Percentiles rank a stretch among this genome's conserved stretches.
Evolutionary conservation across 2,329 filamentous ascomycete species (phyloP).

Genomic region (Nemania sp.): DNA sequence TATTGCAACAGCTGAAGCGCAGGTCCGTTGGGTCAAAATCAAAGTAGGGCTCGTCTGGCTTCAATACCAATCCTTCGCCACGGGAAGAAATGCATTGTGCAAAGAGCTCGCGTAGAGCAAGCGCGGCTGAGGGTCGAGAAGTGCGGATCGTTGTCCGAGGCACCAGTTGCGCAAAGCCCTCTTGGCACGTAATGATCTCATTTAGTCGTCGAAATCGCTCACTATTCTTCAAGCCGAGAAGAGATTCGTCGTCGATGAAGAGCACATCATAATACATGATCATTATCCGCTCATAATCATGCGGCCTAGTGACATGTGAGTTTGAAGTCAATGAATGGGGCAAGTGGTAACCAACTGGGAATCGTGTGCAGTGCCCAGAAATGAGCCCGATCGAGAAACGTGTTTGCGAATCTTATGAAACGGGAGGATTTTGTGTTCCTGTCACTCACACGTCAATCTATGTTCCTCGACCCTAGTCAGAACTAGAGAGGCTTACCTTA

Average conservation of each 20-base stretch:
- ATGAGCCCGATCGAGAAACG: conserved; percentile 71
- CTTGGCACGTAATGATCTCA: conserved; percentile 53
- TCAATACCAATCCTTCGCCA: conserved; percentile 81
- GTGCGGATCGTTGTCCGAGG: conserved; percentile 63
- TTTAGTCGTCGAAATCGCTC: conserved; percentile 65
- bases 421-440: conserved; percentile 66
- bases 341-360: conserved; percentile 58
- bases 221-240: conserved; percentile 58
- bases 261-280: conserved; percentile 65
- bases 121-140: conserved; percentile 60
- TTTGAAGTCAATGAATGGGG: not conserved
- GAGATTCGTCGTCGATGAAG: conserved; percentile 57
- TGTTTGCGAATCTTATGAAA: conserved; percentile 87
- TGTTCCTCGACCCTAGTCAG: not conserved
- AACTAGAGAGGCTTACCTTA: conserved; percentile 44
- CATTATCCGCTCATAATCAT: conserved; percentile 61
- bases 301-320: conserved; percentile 46
- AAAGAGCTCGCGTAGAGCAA: conserved; percentile 66
- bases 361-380: conserved; percentile 69
- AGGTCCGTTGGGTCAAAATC: conserved; percentile 48
- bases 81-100: conserved; percentile 66
- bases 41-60: conserved; percentile 81
- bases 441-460: not conserved
- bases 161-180: conserved; percentile 69
- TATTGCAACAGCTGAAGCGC: conserved; percentile 57